Evolutionary conservation across 768 basidiomycete genomes (phyloP).

Genomic region (Russula sp.): DNA sequence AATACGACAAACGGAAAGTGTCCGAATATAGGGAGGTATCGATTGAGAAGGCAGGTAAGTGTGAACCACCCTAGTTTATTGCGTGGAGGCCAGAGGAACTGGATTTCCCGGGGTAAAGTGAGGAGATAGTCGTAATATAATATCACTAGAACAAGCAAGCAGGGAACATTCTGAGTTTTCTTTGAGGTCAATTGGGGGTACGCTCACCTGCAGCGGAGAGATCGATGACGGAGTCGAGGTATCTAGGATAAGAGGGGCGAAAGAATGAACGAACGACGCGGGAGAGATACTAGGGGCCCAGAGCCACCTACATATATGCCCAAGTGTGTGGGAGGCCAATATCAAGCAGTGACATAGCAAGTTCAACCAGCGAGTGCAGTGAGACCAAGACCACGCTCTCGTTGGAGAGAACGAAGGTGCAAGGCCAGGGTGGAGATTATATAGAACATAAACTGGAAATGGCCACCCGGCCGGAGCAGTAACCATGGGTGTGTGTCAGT

Average conservation of each 20-base stretch:
- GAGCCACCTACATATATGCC: neutral
- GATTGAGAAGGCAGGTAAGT: no score
- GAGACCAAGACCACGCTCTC: neutral
- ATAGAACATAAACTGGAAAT: no score
- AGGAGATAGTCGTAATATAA: no score
- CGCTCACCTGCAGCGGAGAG: constrained; percentile 1
- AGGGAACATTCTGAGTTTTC: neutral
- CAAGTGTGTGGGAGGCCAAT: neutral
- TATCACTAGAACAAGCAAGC: constrained; percentile 22
- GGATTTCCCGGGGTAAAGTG: no score
- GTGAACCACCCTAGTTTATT: no score
- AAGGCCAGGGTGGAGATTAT: no score
- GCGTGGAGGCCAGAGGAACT: no score
- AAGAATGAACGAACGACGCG: neutral
- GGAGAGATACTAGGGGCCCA: neutral
- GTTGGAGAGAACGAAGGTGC: no score
- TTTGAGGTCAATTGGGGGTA: neutral
- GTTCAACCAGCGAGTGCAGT: neutral
- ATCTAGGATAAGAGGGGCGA: neutral
- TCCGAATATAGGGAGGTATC: no score
- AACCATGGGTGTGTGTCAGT: no score
- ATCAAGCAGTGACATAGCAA: constrained; percentile 5
- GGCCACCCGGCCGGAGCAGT: no score
- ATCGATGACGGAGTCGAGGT: neutral
- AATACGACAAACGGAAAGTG: no score